These are phyloP conservation scores for Dendrobium officinale DNA, from an alignment of 106 monocot genomes.

Conservation along the genomic window DNA sequence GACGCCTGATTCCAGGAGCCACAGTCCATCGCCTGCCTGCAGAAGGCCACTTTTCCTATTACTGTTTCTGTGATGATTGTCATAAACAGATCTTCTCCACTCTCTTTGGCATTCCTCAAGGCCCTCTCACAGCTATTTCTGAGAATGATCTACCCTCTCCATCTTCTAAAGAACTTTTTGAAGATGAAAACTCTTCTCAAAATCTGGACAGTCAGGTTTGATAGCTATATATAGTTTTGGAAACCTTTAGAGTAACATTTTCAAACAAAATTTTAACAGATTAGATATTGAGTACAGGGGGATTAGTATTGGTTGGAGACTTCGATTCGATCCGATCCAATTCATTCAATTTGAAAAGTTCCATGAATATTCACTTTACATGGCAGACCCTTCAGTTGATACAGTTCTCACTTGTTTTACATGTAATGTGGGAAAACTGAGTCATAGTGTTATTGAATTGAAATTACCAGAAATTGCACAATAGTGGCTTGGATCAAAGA, in stretches of 20 bases:
- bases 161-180: slow-evolving; percentile 7
- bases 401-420: neutral
- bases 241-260: neutral
- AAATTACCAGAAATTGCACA: neutral
- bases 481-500: neutral
- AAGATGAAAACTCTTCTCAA: slow-evolving; percentile 3
- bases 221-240: neutral
- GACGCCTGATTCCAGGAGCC: slow-evolving; percentile 68
- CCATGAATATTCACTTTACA: neutral
- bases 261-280: neutral
- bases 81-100: slow-evolving; percentile 84
- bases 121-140: slow-evolving; percentile 24
- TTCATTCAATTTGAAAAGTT: neutral
- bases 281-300: neutral
- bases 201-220: neutral
- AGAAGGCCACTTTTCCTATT: slow-evolving; percentile 96
- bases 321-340: neutral
- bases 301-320: neutral
- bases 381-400: neutral
- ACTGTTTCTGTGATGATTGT: slow-evolving; percentile 92
- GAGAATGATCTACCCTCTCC: slow-evolving; percentile 6
- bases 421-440: neutral
- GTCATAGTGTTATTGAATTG: neutral
- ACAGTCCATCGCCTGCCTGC: slow-evolving; percentile 70
- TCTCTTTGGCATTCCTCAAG: slow-evolving; percentile 80